Base-by-base conservation (phyloP, 441 rosid genomes). In the Hura crepitans region DNA sequence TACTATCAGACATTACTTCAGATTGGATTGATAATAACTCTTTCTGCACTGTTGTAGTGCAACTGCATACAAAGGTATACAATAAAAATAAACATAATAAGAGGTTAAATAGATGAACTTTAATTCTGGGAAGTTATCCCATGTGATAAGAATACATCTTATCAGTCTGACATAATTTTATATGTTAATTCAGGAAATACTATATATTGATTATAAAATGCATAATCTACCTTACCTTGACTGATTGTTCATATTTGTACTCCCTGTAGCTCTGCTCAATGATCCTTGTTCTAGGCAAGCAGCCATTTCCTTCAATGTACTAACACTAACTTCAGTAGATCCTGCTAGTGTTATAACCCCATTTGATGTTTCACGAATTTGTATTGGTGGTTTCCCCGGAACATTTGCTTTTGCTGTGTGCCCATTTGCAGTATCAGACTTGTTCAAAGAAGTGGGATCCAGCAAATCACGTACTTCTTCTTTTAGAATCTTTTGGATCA, bases 271-370 rank as follows among this genome's bases (percentile, higher is more conserved):
- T 72, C 99, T 84, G 79, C 90, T 88, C 63, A 86, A 35, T 3
- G 99, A 96, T 22, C 99, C 99, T 75, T 92, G 99, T 66, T 91
- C 99, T 23, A 95, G 87, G 75, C 95, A 96, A 74, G 96, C 81
- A 50, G 95, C 84, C 99, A 96, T 96, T 85, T 89, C 99, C 75
- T 88, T 89, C 54, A 89, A 78, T 13, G 93, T 76, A 77, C 75
- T 81, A 57, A 95, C 93, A 46, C 90, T 80, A 58, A 85, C 86
- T 85, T 95, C 99, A 27, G 97, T 92, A 12, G 99, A 92, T 79
- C 99, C 99, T 51, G 98, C 98, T 79, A 95, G 82, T 2, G 98
- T 95, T 75, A 95, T 95, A 42, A 92, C 97, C 57, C 99, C 99
- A 59, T 83, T 86, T 78, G 99, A 95, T 57, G 99, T 75, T 84